Evolutionary conservation across 1,284 basidiomycete species (phyloP).

Genomic region (Pseudozyma sp.): DNA sequence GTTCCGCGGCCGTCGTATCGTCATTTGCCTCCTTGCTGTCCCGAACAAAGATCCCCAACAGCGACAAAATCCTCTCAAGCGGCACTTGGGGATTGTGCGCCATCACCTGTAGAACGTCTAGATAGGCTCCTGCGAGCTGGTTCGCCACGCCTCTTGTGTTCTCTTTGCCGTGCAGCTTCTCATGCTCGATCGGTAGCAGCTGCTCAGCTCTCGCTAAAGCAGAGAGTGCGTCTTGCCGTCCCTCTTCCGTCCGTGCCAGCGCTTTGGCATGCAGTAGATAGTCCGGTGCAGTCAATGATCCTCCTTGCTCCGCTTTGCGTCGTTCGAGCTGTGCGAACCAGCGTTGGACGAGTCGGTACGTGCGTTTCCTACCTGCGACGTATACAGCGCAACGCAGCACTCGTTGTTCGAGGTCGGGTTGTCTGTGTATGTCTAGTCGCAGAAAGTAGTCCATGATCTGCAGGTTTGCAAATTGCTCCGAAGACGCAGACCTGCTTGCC

Average conservation of each 20-base stretch:
- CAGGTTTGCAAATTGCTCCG: conserved; percentile 15
- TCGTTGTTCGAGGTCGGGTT: conserved; percentile 10
- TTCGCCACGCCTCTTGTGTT: neutral
- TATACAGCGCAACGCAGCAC: conserved; percentile 22
- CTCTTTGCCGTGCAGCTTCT: neutral
- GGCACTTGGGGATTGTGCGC: conserved; percentile 14
- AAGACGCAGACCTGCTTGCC: conserved; percentile 10
- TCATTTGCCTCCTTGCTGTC: neutral
- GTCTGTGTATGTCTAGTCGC: neutral
- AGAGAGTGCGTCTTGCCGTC: conserved; percentile 16
- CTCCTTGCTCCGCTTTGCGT: conserved; percentile 1
- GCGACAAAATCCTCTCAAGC: conserved; percentile 4
- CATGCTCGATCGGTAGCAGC: neutral
- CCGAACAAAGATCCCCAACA: conserved; percentile 17
- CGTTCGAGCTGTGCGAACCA: conserved; percentile 20
- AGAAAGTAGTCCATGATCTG: conserved; percentile 27
- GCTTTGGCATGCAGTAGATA: conserved; percentile 29
- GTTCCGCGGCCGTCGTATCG: neutral
- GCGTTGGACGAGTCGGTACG: conserved; percentile 10
- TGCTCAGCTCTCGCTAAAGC: conserved; percentile 23
- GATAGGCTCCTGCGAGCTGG: conserved; percentile 2
- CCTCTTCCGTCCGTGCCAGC: conserved; percentile 17
- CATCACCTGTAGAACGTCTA: conserved; percentile 27
- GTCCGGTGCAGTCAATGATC: conserved; percentile 11
- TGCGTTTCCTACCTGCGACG: conserved; percentile 19